Base-by-base conservation (phyloP, 2,329 filamentous ascomycete species). In the Torrubiellomyces zombiae region DNA sequence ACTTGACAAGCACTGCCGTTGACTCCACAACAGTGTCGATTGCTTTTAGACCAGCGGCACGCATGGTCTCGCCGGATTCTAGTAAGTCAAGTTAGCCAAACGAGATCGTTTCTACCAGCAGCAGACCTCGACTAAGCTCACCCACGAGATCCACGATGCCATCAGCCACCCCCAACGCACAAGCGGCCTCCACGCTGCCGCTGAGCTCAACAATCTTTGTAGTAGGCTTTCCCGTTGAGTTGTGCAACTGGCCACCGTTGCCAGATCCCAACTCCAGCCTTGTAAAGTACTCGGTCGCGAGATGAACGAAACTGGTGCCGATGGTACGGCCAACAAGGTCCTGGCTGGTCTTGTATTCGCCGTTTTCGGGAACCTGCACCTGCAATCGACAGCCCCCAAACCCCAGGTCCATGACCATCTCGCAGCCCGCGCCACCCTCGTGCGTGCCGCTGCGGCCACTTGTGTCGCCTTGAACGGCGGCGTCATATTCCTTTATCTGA, bases 1-100 rank as follows among this genome's bases (percentile, higher is more conserved):
- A 93, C 58, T 86, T 86, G 60, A 98, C 85, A 30, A 98, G 67
- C 23, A 94, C 76, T 16, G 89, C 85, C 11, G 76, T 80, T 28
- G 78, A 85, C 29, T 82, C 74, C 25, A 94, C 67, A 14, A 98
- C 83, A 3, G 89, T 98, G 40, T 89, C 83, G 40, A 95, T 94
- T 28, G 86, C 76, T 55, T 83, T 85, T 25, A 98, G 66, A 14
- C 89, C 89, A 21, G 86, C 86, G 12, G 86, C 89, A 44, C 80
- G 78, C 89, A 98, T 98, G 1, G 89, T 98, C 55, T 95, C 86
- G 28, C 89, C 89, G 12, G 89, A 95, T 61, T 98, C 86, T 89
- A 38, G 7, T 11, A 14, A 3, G 6, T 8, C 7, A 20, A 24
- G 31, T 44, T 18, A 44, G 36, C 20, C 19, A 24, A 13, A 7